phyloP scores from a whole-genome alignment of 1,284 basidiomycete genomes.

The Heliocybe sulcata region DNA sequence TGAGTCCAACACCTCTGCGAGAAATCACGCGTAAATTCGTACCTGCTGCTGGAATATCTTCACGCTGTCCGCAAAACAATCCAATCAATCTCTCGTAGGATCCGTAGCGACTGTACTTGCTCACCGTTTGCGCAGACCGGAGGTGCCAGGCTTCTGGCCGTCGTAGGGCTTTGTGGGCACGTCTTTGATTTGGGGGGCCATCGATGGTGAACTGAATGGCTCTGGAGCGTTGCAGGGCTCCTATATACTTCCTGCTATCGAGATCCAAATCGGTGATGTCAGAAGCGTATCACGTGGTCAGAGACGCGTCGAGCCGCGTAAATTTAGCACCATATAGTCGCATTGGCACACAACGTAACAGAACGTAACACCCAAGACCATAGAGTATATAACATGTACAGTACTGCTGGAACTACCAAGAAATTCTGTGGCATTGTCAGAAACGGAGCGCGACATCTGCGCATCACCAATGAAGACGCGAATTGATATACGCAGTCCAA shows the following conservation, averaged over 20 bases:
- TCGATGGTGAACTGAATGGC: slow-evolving; percentile 13
- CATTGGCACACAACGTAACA: too few species aligned
- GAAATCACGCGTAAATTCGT: slow-evolving; percentile 16
- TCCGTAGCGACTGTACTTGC: slow-evolving; percentile 12
- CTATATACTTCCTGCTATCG: background rate
- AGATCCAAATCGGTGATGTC: background rate
- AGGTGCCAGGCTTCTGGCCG: slow-evolving; percentile 93
- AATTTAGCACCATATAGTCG: too few species aligned
- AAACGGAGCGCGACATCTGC: too few species aligned
- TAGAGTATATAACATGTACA: too few species aligned
- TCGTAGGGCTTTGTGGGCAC: slow-evolving; percentile 73
- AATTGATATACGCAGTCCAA: too few species aligned
- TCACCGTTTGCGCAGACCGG: slow-evolving; percentile 88
- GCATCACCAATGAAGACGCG: too few species aligned
- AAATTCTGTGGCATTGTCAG: too few species aligned
- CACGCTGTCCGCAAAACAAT: slow-evolving; percentile 46
- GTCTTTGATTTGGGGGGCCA: slow-evolving; percentile 47
- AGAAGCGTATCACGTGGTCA: background rate
- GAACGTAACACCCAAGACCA: too few species aligned
- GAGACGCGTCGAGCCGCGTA: background rate
- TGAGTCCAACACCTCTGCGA: slow-evolving; percentile 9
- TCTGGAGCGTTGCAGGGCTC: background rate
- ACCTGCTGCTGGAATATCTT: slow-evolving; percentile 91
- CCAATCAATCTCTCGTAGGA: slow-evolving; percentile 3
- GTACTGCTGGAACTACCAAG: too few species aligned